phyloP scores from a whole-genome alignment of 1,284 basidiomycete genomes.

The Trametes versicolor region DNA sequence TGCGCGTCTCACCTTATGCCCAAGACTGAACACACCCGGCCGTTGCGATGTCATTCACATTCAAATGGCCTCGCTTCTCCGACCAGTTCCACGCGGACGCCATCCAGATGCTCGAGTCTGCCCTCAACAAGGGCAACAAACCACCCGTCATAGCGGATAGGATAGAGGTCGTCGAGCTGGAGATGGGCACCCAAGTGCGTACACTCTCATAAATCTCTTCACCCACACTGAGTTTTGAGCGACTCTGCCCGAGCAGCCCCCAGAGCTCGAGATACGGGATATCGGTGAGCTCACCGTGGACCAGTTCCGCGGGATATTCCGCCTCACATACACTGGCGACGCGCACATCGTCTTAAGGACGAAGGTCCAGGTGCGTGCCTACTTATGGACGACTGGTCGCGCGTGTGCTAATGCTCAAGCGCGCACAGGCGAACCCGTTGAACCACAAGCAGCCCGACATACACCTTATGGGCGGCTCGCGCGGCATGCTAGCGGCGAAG shows the following conservation, averaged over 20 bases:
- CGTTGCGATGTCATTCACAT: conserved; percentile 92
- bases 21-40: conserved; percentile 5
- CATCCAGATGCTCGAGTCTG: conserved; percentile 92
- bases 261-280: conserved; percentile 96
- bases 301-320: conserved; percentile 97
- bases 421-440: conserved; percentile 88
- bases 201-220: neutral
- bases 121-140: conserved; percentile 97
- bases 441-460: conserved; percentile 90
- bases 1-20: conserved; percentile 24
- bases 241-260: conserved; percentile 67
- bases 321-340: conserved; percentile 95
- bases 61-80: conserved; percentile 98
- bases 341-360: conserved; percentile 96
- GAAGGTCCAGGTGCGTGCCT: conserved; percentile 85
- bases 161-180: conserved; percentile 96
- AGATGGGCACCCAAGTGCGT: conserved; percentile 96
- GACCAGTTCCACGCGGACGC: conserved; percentile 95
- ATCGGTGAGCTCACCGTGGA: conserved; percentile 97
- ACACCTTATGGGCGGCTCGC: conserved; percentile 77
- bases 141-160: conserved; percentile 97
- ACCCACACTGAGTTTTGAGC: conserved; percentile 6
- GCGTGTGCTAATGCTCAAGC: conserved; percentile 6
- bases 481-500: conserved; percentile 90
- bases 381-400: neutral